Evolutionary conservation across 441 rosid species (phyloP), one percentile per base, ranked within the genome.

Genomic region (Aleurites moluccanus): DNA sequence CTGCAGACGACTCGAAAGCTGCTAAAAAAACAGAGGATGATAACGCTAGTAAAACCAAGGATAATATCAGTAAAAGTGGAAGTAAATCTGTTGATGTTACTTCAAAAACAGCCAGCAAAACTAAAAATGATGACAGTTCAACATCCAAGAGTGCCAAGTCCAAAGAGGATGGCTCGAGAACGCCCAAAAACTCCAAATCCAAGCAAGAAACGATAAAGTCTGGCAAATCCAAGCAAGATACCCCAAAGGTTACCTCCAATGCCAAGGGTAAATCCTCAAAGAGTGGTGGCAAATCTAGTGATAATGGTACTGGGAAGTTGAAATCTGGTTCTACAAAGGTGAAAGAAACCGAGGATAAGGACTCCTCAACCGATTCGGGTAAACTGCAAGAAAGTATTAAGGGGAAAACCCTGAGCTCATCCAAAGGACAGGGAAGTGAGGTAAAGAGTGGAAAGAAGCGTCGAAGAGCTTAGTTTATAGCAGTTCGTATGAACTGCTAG

Each of bases 401-500:
- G 79, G 81, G 79, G 73, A 89, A 89, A 73, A 63, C 80, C 16
- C 73, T 78, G 23, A 77, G 82, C 75, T 79, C 87, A 70, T 75
- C 87, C 18, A 93, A 87, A 85, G 81, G 82, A 6, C 90, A 45
- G 57, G 90, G 84, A 75, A 88, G 86, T 61, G 92, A 84, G 66
- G 42, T 64, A 0, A 91, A 86, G 80, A 83, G 89, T 5, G 88
- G 88, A 42, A 91, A 87, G 78, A 94, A 90, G 83, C 87, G 95
- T 70, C 85, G 84, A 74, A 86, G 91, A 85, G 77, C 55, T 77
- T 73, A 66, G 73, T 35, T 77, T 79, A 52, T 68, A 1, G 9
- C 2, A 4, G 45, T 5, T 45, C 6, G 27, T n/a, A n/a, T 57
- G 6, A 3, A 62, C 30, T 52, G 55, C 7, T 4, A 10, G 25